phyloP scores from a whole-genome alignment of 2,329 filamentous ascomycete species.

The Ophiostoma fasciatum region DNA sequence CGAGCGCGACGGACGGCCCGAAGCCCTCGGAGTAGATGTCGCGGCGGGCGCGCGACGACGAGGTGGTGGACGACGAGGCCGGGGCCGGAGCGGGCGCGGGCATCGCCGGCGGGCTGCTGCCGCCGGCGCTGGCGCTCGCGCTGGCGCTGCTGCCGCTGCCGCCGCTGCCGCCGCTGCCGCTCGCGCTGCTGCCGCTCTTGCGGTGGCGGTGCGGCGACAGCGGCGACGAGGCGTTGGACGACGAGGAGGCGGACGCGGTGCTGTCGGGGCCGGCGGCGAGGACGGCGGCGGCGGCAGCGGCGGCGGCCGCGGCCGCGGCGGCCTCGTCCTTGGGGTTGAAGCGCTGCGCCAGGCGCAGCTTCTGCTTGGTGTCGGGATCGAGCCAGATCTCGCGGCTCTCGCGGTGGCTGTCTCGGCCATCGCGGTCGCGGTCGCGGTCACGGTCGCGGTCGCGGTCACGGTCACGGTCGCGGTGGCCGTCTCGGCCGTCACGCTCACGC shows the following conservation, averaged over 20 bases:
- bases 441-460: neutral
- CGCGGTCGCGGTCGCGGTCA: neutral
- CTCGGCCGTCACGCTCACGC: slow-evolving; percentile 3
- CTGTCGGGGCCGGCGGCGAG: neutral
- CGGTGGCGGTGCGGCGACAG: neutral
- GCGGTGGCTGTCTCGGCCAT: slow-evolving; percentile 10
- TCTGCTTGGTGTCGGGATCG: slow-evolving; percentile 11
- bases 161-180: slow-evolving; percentile 13
- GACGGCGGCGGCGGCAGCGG: neutral
- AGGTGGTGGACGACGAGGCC: neutral
- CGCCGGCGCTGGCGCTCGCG: neutral
- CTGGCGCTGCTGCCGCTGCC: slow-evolving; percentile 12
- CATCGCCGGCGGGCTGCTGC: neutral
- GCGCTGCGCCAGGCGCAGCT: slow-evolving; percentile 16
- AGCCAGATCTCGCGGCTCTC: too few species aligned
- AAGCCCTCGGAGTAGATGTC: too few species aligned
- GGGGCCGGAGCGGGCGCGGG: neutral
- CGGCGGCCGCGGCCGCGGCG: neutral
- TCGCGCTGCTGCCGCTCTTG: neutral
- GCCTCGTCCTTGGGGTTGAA: slow-evolving; percentile 10
- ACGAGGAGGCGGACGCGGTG: neutral
- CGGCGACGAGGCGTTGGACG: too few species aligned
- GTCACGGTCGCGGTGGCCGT: slow-evolving; percentile 9
- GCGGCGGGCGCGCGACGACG: too few species aligned
- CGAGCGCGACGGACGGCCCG: neutral